Conservation (phyloP, 305 asterid genomes). For the Rubia tinctorum region DNA sequence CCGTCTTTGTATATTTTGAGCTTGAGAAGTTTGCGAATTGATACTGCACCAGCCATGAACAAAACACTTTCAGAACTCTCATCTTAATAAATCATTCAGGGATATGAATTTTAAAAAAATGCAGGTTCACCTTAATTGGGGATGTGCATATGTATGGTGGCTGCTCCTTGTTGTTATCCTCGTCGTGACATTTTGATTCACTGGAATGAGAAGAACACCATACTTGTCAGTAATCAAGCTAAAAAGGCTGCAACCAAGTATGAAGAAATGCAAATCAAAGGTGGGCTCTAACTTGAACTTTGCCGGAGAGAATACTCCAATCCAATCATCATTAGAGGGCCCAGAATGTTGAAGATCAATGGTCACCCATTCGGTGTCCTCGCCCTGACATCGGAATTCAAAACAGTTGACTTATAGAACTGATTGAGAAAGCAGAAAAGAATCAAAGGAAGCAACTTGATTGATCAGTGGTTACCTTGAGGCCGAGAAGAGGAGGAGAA, state of each 20-base stretch:
- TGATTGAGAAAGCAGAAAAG: not conserved
- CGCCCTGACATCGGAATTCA: constrained; percentile 41
- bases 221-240: not conserved
- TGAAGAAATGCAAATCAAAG: not conserved
- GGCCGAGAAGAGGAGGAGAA: constrained; percentile 60
- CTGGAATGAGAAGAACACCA: constrained; percentile 28
- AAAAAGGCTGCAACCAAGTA: not conserved
- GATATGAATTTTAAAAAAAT: constrained; percentile 1
- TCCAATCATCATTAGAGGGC: constrained; percentile 80
- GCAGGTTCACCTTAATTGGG: constrained; percentile 67
- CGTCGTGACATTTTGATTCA: constrained; percentile 56
- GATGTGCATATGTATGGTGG: constrained; percentile 71
- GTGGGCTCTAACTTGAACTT: constrained; percentile 62
- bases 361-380: constrained; percentile 55
- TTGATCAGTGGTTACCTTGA: constrained; percentile 29
- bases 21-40: constrained; percentile 62
- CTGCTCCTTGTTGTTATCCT: constrained; percentile 40
- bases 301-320: constrained; percentile 93
- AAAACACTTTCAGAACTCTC: constrained; percentile 4
- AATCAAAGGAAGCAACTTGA: not conserved
- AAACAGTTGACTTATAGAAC: not conserved
- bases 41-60: constrained; percentile 48
- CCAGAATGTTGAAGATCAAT: constrained; percentile 43
- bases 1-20: constrained; percentile 46
- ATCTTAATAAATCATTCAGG: constrained; percentile 1